Evolutionary conservation across 768 basidiomycete genomes (phyloP), one percentile per base, ranked within the genome.

Genomic region (Russula griseocarnosa): DNA sequence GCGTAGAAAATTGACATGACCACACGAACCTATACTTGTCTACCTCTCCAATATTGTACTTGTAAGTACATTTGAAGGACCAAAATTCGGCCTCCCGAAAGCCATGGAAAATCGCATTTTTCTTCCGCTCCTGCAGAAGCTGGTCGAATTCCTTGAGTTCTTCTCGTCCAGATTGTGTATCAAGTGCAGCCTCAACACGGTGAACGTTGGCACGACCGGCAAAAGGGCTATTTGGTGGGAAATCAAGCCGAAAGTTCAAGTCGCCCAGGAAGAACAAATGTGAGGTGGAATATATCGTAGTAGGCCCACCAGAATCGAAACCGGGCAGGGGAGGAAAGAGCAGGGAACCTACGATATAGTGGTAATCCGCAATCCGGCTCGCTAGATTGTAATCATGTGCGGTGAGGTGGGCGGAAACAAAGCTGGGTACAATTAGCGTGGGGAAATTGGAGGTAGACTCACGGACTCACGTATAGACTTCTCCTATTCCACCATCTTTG

Each of bases 261-360:
- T 98, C 95, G 7, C 96, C 96, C 38, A 97, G 81, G 73, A 97
- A 81, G 80, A 98, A 97, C 1, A 97, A 80, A 73, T 98, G 92
- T 14, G 92, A 92, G 0, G 94, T 89, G 50, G 85, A 79, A 77
- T 90, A 94, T 52, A 98, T 82, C 13, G 85, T 88, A 54, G 85
- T 83, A 6, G 78, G 75, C 13, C 67, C 62, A 30, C 69, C 70
- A 0, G 80, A 74, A 10, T 76, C 72, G 3, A 77, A 74, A 3
- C 74, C 72, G 40, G 78, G 73, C 2, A 79, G 61, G 9, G 90
- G 79, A 10, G 84, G 77, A 70, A 99, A 97, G 52, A 95, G 79
- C 36, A 99, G 81, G 2, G 86, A 83, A 50, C 84, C 77, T 44
- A 92, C 89, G 44, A 99, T 93, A 66, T 91, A 82, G 55, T 83